Conservation (phyloP, 495 filamentous ascomycete species). For the Penicillium paxilli region DNA sequence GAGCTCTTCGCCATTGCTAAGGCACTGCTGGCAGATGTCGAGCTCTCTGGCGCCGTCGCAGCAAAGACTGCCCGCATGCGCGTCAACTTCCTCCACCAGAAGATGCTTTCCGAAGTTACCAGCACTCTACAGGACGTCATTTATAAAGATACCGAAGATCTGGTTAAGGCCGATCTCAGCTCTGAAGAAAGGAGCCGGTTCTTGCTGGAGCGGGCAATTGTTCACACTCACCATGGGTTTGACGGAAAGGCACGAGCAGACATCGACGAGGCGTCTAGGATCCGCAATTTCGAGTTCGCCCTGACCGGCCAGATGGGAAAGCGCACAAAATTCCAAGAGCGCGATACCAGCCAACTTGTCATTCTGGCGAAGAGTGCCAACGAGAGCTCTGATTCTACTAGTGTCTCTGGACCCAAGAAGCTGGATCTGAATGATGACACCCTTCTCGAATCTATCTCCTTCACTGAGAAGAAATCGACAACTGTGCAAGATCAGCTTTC, state of each 20-base stretch:
- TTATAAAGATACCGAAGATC: conserved; percentile 47
- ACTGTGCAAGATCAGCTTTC: conserved; percentile 60
- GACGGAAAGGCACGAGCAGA: conserved; percentile 74
- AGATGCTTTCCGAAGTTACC: conserved; percentile 76
- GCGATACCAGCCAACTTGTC: conserved; percentile 85
- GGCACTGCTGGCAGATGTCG: conserved; percentile 39
- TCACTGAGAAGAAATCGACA: conserved; percentile 53
- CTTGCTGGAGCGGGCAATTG: conserved; percentile 76
- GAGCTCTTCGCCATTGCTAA: conserved; percentile 81
- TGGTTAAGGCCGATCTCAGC: conserved; percentile 45
- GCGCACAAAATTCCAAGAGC: conserved; percentile 88
- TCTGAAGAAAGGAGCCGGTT: conserved; percentile 58
- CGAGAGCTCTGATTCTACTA: conserved; percentile 14
- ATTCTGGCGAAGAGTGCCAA: conserved; percentile 78
- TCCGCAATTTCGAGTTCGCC: conserved; percentile 74
- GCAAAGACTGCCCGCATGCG: conserved; percentile 56
- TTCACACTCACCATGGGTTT: conserved; percentile 82
- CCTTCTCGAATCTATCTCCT: conserved; percentile 81
- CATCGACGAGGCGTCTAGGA: conserved; percentile 61
- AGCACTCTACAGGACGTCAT: conserved; percentile 60
- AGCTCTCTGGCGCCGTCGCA: conserved; percentile 36
- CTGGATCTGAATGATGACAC: conserved; percentile 90
- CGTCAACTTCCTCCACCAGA: conserved; percentile 83
- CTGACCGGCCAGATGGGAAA: conserved; percentile 87
- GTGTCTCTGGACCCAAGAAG: conserved; percentile 55